A percentile compares a stretch with the other conserved stretches of the same genome.
Evolutionary conservation across 495 filamentous ascomycete genomes (phyloP).

Genomic region (Aspergillus funiculosus): DNA sequence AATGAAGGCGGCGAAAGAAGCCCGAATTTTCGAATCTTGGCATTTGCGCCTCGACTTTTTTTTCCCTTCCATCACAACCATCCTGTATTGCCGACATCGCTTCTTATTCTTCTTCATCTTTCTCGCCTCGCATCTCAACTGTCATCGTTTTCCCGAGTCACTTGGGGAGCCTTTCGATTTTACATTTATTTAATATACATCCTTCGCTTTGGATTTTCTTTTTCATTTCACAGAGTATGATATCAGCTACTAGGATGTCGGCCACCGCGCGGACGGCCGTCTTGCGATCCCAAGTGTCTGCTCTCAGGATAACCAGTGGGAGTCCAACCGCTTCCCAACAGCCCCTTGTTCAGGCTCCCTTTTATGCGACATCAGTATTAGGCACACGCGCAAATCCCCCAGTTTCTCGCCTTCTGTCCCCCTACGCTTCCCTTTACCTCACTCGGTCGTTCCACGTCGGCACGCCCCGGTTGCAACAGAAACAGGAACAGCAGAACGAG

Average conservation of each 20-base stretch:
- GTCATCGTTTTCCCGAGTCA: slow-evolving; percentile 4
- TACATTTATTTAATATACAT: slow-evolving; percentile 9
- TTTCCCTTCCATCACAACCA: slow-evolving; percentile 25
- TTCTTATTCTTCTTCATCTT: too few relatives aligned
- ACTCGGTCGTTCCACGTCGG: slow-evolving; percentile 40
- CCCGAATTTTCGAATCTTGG: slow-evolving; percentile 47
- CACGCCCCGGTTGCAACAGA: slow-evolving; percentile 34
- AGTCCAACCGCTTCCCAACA: slow-evolving; percentile 54
- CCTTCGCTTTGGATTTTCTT: slow-evolving; percentile 2
- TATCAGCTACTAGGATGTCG: slow-evolving; percentile 38
- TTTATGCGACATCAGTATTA: slow-evolving; percentile 27
- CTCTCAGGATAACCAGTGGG: slow-evolving; percentile 40
- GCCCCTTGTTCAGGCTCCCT: slow-evolving; percentile 44
- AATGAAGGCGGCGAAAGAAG: slow-evolving; percentile 32
- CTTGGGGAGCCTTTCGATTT: slow-evolving; percentile 7
- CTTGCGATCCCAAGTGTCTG: slow-evolving; percentile 31
- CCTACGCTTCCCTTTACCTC: slow-evolving; percentile 37
- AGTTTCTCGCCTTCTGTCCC: slow-evolving; percentile 33
- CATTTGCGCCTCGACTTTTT: slow-evolving; percentile 38
- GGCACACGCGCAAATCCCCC: slow-evolving; percentile 18
- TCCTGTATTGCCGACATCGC: slow-evolving; percentile 28
- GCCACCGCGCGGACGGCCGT: slow-evolving; percentile 40
- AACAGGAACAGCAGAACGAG: slow-evolving; percentile 37
- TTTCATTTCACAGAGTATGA: slow-evolving; percentile 33
- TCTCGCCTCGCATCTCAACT: slow-evolving; percentile 23